These are phyloP conservation scores for Populus simonii DNA, from an alignment of 345 rosid species.

Conservation along the genomic window DNA sequence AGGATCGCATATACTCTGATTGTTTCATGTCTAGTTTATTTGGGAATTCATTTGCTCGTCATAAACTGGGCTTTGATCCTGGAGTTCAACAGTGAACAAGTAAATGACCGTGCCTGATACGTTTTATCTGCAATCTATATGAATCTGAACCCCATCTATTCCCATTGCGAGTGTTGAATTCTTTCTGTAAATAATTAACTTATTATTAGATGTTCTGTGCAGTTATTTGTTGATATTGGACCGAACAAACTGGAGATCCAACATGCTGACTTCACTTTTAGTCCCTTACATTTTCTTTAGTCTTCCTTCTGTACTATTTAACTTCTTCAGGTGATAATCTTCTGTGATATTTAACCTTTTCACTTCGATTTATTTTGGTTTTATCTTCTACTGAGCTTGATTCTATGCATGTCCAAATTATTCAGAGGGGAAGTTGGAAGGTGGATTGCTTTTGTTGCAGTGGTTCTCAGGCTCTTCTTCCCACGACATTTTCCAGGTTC, in stretches of 20 bases:
- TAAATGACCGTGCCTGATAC: too few species aligned
- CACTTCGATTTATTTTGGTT: neutral
- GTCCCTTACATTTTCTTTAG: conserved; percentile 87
- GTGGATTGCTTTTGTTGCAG: conserved; percentile 79
- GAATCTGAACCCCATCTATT: too few species aligned
- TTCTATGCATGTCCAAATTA: neutral
- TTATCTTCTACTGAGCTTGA: neutral
- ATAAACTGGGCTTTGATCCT: too few species aligned
- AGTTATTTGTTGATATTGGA: conserved; percentile 86
- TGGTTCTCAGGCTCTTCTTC: conserved; percentile 72
- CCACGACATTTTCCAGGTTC: conserved; percentile 79
- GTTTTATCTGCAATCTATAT: too few species aligned
- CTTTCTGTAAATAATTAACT: neutral
- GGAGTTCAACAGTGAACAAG: too few species aligned
- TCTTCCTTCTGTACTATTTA: conserved; percentile 64
- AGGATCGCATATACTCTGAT: too few species aligned
- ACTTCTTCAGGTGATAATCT: conserved; percentile 61
- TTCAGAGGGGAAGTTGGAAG: conserved; percentile 78
- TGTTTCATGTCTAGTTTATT: too few species aligned
- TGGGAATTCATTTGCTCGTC: too few species aligned
- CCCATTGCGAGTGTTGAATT: too few species aligned
- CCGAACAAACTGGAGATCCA: conserved; percentile 92
- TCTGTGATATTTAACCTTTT: neutral
- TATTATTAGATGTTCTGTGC: conserved; percentile 18
- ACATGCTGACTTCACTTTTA: conserved; percentile 81